phyloP scores from a whole-genome alignment of 306 rosid genomes.

The Lathyrus tuberosus region DNA sequence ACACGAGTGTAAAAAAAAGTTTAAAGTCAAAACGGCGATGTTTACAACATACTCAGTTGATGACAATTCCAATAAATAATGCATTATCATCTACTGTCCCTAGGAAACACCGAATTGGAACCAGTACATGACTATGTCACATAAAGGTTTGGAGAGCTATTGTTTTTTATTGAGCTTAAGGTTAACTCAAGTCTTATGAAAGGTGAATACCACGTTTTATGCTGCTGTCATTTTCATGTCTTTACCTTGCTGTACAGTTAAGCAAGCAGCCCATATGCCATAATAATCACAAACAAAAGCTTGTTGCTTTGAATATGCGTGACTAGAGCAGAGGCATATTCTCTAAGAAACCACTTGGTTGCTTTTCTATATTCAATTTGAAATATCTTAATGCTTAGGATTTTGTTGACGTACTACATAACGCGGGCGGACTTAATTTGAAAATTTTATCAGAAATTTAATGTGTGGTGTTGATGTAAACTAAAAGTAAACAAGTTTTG shows the following conservation, averaged over 20 bases:
- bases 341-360: conserved; percentile 17
- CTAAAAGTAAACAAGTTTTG: background rate
- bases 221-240: background rate
- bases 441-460: background rate
- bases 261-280: background rate
- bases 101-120: too few relatives aligned
- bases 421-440: background rate
- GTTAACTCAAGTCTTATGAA: too few relatives aligned
- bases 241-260: background rate
- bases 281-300: background rate
- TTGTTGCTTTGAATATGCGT: background rate
- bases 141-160: too few relatives aligned
- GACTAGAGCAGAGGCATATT: background rate
- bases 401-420: background rate
- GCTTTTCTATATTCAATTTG: background rate
- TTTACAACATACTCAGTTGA: too few relatives aligned
- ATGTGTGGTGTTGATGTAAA: background rate
- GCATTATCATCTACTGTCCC: too few relatives aligned
- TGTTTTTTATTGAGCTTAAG: too few relatives aligned
- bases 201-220: background rate
- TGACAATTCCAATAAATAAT: too few relatives aligned
- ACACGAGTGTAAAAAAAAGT: too few relatives aligned
- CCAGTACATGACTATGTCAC: too few relatives aligned
- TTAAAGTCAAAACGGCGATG: too few relatives aligned
- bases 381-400: background rate